Evolutionary conservation across 2,329 filamentous ascomycete species (phyloP).

Genomic region (Diaporthe caulivora): DNA sequence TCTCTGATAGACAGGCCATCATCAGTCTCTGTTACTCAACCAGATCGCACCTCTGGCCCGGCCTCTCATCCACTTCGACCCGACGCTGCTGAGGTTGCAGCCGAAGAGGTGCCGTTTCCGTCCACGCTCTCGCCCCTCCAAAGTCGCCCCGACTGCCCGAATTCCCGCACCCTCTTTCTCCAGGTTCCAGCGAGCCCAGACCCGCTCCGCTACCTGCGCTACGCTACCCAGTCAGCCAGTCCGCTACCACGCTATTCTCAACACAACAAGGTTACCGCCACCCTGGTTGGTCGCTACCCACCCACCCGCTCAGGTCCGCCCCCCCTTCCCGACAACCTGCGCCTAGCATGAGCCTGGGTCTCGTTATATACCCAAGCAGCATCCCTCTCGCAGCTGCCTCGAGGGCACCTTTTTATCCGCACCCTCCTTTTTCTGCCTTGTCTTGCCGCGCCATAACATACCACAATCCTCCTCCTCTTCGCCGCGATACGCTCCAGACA

Average conservation of each 20-base stretch:
- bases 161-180: neutral
- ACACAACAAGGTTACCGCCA: conserved; percentile 24
- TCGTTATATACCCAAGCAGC: conserved; percentile 34
- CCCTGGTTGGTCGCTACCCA: conserved; percentile 22
- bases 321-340: conserved; percentile 12
- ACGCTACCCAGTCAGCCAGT: conserved; percentile 21
- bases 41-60: conserved; percentile 6
- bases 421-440: conserved; percentile 29
- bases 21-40: conserved; percentile 18
- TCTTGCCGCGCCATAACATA: neutral
- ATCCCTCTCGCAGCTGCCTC: conserved; percentile 14
- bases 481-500: conserved; percentile 19
- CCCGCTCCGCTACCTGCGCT: conserved; percentile 24
- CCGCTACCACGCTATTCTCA: conserved; percentile 15
- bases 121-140: conserved; percentile 4
- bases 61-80: conserved; percentile 21
- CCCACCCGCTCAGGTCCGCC: conserved; percentile 1
- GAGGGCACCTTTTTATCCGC: conserved; percentile 28
- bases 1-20: neutral
- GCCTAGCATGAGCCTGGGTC: neutral
- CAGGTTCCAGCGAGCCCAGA: conserved; percentile 23
- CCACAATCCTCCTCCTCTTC: conserved; percentile 6
- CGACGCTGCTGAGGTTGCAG: conserved; percentile 19
- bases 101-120: conserved; percentile 22
- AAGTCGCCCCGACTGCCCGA: conserved; percentile 7